Conservation (phyloP, 257 asterid genomes). For the Primulina eburnea region DNA sequence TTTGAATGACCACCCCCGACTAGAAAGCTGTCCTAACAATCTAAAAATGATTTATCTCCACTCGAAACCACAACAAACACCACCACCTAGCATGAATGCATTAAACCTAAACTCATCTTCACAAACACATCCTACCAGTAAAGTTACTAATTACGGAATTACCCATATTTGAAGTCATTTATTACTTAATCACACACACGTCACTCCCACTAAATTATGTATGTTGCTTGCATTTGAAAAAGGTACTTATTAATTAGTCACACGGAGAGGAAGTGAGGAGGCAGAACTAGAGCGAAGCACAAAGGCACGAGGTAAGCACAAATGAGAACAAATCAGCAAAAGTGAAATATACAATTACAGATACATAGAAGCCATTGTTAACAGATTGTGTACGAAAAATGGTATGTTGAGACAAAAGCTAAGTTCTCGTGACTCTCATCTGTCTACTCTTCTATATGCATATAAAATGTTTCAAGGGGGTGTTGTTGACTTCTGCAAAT, state of each 20-base stretch:
- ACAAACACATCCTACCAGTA: not conserved
- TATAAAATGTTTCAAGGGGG: not conserved
- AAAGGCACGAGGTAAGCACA: not conserved
- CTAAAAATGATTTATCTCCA: not conserved
- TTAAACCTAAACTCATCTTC: not conserved
- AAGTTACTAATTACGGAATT: not conserved
- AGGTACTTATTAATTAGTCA: too few species aligned
- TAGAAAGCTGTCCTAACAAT: too few species aligned
- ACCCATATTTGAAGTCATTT: not conserved
- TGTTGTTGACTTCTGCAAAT: not conserved
- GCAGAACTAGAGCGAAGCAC: not conserved
- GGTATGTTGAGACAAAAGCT: not conserved
- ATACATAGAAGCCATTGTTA: not conserved
- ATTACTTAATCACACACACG: not conserved
- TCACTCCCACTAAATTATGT: not conserved
- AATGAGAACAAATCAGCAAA: not conserved
- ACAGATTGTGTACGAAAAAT: not conserved
- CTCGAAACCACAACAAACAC: not conserved
- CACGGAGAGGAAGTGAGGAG: not conserved
- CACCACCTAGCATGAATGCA: not conserved
- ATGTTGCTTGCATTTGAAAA: not conserved
- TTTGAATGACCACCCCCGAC: too few species aligned
- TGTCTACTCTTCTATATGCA: not conserved
- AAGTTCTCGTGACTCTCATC: not conserved
- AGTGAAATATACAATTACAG: not conserved